These are phyloP conservation scores for Millerozyma acaciae DNA, from an alignment of 805 yeast species.

Conservation along the genomic window DNA sequence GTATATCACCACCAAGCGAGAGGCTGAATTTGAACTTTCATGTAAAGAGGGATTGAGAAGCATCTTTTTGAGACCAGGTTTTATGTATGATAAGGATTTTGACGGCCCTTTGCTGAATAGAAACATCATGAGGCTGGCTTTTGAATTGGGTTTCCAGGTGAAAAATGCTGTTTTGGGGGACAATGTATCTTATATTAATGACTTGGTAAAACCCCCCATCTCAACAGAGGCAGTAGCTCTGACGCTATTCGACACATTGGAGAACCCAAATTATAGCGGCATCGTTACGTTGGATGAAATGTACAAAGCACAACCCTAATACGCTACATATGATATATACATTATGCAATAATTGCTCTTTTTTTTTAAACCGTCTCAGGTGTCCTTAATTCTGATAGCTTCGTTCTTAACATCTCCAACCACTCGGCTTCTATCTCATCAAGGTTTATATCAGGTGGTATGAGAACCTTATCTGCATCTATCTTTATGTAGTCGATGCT, in stretches of 20 bases:
- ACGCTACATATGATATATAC: background rate
- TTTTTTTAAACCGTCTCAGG: conserved; percentile 2
- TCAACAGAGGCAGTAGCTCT: conserved; percentile 68
- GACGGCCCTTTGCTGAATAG: conserved; percentile 30
- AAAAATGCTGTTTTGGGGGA: conserved; percentile 42
- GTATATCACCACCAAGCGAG: conserved; percentile 72
- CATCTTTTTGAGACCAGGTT: conserved; percentile 74
- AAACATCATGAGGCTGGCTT: conserved; percentile 35
- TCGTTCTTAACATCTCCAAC: conserved; percentile 1
- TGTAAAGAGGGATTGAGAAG: conserved; percentile 49
- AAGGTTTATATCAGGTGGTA: background rate
- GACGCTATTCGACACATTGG: conserved; percentile 52
- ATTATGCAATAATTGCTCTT: conserved; percentile 1
- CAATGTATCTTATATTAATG: conserved; percentile 36
- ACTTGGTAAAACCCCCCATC: conserved; percentile 55
- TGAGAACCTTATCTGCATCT: background rate
- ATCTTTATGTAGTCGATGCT: background rate
- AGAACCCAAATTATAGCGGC: conserved; percentile 49
- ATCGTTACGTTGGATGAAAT: conserved; percentile 45
- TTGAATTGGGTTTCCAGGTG: conserved; percentile 42
- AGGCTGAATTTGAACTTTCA: conserved; percentile 61
- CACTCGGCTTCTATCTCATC: conserved; percentile 3
- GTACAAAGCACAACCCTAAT: too few species aligned
- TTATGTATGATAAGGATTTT: conserved; percentile 62
- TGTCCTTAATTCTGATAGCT: background rate